Base-by-base conservation (phyloP, 495 filamentous ascomycete species). In the Choiromyces venosus region DNA sequence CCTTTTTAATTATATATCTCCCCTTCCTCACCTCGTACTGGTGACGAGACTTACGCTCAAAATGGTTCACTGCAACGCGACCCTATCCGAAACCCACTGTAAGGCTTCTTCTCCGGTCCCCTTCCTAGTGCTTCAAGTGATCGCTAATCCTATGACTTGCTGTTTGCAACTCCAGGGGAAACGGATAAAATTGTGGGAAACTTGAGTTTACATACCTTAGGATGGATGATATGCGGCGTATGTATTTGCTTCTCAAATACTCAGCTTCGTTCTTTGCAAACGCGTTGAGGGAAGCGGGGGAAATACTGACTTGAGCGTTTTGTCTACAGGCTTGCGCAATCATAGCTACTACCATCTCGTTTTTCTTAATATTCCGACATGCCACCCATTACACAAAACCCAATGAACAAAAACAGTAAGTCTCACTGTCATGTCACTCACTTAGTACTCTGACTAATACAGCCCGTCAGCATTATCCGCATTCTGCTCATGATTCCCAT, bases 401-500 rank as follows among this genome's bases (percentile, higher is more conserved):
- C 21, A 84, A 86, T 74, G 91, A 97, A 82, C 93, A 97, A 79
- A 89, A 88, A 82, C 93, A 97, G 88, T 88, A 82, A 68, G 85
- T 83, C 68, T 29, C 65, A n/a, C 35, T 64, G 39, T 37, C 46
- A 18, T 33, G 69, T 70, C 33, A 18, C 56, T 38, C 36, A n/a
- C 70, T n/a, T 76, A 52, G 36, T 10, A 29, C 37, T 8, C 67
- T n/a, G 14, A 39, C 39, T 44, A 46, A 71, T 69, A 74, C 40
- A 56, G 3, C 19, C n/a, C 38, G 61, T 29, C 74, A 88, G 86
- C 81, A 94, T 96, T 74, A 93, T 97, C 72, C 92, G 93, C 64
- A 95, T 97, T 73, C 87, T 97, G 6, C 90, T 93, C 78, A 96
- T 97, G 93, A 87, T 96, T 39, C 93, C 93, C 37, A 85, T 96